Base-by-base conservation (phyloP, 768 basidiomycete species). In the Russula earlei region DNA sequence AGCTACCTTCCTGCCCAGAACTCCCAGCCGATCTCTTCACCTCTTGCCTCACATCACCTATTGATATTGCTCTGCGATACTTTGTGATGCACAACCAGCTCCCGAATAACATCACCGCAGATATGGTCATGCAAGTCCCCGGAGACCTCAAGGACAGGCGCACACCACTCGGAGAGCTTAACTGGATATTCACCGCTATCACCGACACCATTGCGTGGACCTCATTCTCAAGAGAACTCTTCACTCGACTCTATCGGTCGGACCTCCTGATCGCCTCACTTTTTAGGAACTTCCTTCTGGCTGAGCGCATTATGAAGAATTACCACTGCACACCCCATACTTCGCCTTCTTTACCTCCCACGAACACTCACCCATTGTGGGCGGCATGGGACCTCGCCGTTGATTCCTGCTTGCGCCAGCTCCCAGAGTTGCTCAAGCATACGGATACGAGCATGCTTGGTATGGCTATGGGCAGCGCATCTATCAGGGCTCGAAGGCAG, bases 121-220 rank as follows among this genome's bases (percentile, higher is more conserved):
- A 97, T 65, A 89, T 92, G 87, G 85, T 94, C 33, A 83, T 89
- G 78, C 89, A 93, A 67, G 80, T 99, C 12, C 96, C 96, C 0
- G 96, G 96, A 9, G 94, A 97, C 67, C 79, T 98, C 57, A 96
- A 95, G 70, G 96, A 99, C 66, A 81, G 96, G 19, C 81, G 94
- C 24, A 98, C 96, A 0, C 94, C 96, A 1, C 75, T 99, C 0
- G 96, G 96, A 49, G 96, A 99, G 71, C 80, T 99, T n/a, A 96
- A 95, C 67, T 99, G 96, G 96, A 98, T 98, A 60, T 98, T 98
- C 72, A 98, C 93, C 1, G 92, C 95, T 33, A 90, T 99, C 54
- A 98, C 96, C 15, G 96, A 99, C 71, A 98, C 96, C 9, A 98
- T 99, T 59, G 96, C 96, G 7, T 99, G 96, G 96, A 94, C 94